These are phyloP conservation scores for Pseudonitzschia pungens DNA, from an alignment of 108 stramenopile genomes.

Conservation along the genomic window DNA sequence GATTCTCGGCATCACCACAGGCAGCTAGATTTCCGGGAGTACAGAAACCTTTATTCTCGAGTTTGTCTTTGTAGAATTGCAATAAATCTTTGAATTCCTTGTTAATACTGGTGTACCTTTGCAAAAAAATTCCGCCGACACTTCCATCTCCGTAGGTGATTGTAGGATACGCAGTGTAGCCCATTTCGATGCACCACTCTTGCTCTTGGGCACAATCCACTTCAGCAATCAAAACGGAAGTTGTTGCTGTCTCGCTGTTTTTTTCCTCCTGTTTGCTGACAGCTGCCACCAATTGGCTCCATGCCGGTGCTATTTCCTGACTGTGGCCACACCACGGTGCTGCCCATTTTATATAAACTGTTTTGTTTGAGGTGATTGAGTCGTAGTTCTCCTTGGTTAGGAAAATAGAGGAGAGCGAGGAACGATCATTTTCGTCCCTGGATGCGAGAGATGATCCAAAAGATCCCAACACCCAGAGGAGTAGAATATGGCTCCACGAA, in stretches of 20 bases:
- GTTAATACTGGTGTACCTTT: constrained; percentile 46
- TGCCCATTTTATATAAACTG: constrained; percentile 80
- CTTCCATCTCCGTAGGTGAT: constrained; percentile 55
- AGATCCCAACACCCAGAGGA: background rate
- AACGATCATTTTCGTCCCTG: background rate
- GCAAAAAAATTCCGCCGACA: constrained; percentile 47
- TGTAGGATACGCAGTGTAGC: constrained; percentile 56
- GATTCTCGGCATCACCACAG: constrained; percentile 45
- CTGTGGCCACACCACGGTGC: constrained; percentile 89
- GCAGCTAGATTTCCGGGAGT: constrained; percentile 50
- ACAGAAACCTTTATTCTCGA: constrained; percentile 39
- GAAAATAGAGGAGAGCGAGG: constrained; percentile 7
- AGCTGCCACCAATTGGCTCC: constrained; percentile 65
- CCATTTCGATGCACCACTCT: constrained; percentile 32
- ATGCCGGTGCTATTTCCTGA: constrained; percentile 64
- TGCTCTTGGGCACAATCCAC: constrained; percentile 77
- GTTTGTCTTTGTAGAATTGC: constrained; percentile 42
- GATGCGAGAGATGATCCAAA: background rate
- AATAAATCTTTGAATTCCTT: constrained; percentile 47
- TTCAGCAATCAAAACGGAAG: constrained; percentile 61
- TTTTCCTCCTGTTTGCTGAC: constrained; percentile 15
- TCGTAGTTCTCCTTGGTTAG: constrained; percentile 30
- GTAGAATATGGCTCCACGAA: background rate
- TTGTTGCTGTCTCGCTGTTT: background rate
- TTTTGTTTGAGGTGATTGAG: constrained; percentile 59